Conservation (phyloP, 768 basidiomycete species). For the Podaxis sp. region DNA sequence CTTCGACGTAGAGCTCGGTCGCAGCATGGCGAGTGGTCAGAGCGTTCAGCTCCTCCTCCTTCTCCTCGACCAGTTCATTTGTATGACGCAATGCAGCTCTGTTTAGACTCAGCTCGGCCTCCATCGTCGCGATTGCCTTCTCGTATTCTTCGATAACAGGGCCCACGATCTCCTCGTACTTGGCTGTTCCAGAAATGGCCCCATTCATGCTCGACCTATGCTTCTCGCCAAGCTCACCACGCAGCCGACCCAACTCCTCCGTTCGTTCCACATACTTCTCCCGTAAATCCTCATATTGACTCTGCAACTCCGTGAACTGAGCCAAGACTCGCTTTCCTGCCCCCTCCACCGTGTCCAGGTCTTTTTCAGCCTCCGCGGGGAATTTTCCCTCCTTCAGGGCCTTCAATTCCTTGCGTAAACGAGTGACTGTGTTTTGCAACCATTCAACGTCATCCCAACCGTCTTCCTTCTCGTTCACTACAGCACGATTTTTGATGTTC, state of each 20-base stretch:
- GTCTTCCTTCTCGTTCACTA: slow-evolving; percentile 91
- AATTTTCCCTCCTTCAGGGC: slow-evolving; percentile 66
- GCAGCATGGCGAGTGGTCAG: slow-evolving; percentile 70
- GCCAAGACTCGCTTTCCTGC: slow-evolving; percentile 74
- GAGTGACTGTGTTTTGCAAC: slow-evolving; percentile 82
- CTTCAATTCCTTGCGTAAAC: slow-evolving; percentile 87
- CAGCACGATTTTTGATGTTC: slow-evolving; percentile 94
- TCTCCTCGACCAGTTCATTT: slow-evolving; percentile 91
- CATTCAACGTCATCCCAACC: slow-evolving; percentile 99
- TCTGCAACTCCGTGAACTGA: slow-evolving; percentile 82
- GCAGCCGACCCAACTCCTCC: slow-evolving; percentile 79
- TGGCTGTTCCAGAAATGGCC: slow-evolving; percentile 63
- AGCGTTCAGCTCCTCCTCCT: slow-evolving; percentile 72
- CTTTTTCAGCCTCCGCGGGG: slow-evolving; percentile 26
- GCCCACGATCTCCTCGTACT: slow-evolving; percentile 91
- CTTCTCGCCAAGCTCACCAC: slow-evolving; percentile 75
- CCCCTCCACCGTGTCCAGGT: slow-evolving; percentile 47
- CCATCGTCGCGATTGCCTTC: slow-evolving; percentile 93
- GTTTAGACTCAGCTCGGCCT: slow-evolving; percentile 87
- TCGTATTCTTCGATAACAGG: slow-evolving; percentile 99
- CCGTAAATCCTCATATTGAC: slow-evolving; percentile 80
- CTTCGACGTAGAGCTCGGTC: slow-evolving; percentile 85
- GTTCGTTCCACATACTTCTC: slow-evolving; percentile 86
- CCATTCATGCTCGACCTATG: slow-evolving; percentile 61
- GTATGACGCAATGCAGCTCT: slow-evolving; percentile 85